These are phyloP conservation scores for Persicaria maculosa DNA, from an alignment of 148 eudicot species.

Conservation along the genomic window DNA sequence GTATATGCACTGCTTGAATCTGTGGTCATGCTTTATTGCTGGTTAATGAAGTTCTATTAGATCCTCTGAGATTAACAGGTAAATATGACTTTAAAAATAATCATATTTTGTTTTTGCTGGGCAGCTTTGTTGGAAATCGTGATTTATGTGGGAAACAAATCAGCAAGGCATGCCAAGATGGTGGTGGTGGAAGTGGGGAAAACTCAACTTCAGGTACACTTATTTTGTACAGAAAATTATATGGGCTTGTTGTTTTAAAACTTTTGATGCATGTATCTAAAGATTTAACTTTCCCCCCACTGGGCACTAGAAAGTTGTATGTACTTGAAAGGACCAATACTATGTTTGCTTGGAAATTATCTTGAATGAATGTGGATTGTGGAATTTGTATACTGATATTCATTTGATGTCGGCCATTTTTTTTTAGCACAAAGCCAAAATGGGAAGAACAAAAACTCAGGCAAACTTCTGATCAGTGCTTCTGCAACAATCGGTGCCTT, in stretches of 20 bases:
- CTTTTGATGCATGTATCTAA: background rate
- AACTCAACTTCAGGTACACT: slow-evolving; percentile 33
- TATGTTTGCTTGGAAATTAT: background rate
- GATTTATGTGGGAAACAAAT: slow-evolving; percentile 77
- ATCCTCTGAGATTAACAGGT: background rate
- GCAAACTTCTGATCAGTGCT: slow-evolving; percentile 79
- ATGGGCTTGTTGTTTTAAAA: background rate
- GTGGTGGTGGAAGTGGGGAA: slow-evolving; percentile 31
- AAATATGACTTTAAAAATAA: background rate
- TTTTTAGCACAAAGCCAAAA: slow-evolving; percentile 33
- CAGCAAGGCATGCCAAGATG: slow-evolving; percentile 44
- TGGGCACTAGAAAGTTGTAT: background rate
- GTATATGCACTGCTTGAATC: too few species aligned
- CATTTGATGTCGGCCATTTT: background rate
- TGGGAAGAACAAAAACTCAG: slow-evolving; percentile 61
- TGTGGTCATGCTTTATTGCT: background rate
- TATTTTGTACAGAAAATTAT: background rate
- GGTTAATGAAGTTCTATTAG: background rate
- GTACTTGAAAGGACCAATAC: background rate
- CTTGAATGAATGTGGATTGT: background rate
- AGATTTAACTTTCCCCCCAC: too few species aligned
- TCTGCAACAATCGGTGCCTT: slow-evolving; percentile 94
- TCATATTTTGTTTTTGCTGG: slow-evolving; percentile 9
- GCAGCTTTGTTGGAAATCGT: slow-evolving; percentile 80
- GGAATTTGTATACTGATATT: slow-evolving; percentile 2